These are phyloP conservation scores for Lodderomyces pseudojiufengensis DNA, from an alignment of 1,139 yeast genomes.

Conservation along the genomic window DNA sequence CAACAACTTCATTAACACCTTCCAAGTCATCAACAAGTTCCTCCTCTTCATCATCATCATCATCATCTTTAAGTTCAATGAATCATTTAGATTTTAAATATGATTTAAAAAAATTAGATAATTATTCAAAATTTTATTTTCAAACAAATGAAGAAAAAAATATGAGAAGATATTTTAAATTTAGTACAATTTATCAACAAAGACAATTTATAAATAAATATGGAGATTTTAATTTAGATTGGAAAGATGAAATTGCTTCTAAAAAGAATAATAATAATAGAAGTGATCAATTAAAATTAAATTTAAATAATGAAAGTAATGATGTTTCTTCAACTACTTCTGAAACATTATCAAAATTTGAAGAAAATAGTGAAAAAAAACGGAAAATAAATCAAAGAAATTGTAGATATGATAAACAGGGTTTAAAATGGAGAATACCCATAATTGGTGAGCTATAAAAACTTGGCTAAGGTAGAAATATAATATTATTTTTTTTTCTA, in stretches of 20 bases:
- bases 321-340: no score
- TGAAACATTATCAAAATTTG: not conserved
- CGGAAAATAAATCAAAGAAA: slow-evolving; percentile 10
- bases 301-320: not conserved
- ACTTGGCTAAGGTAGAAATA: no score
- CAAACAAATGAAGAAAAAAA: slow-evolving; percentile 24
- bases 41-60: slow-evolving; percentile 4
- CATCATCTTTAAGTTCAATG: slow-evolving; percentile 1
- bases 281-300: not conserved
- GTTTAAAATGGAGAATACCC: slow-evolving; percentile 53
- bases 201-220: slow-evolving; percentile 45
- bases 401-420: slow-evolving; percentile 38
- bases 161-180: slow-evolving; percentile 38
- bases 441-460: slow-evolving; percentile 38
- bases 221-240: slow-evolving; percentile 40
- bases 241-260: slow-evolving; percentile 17
- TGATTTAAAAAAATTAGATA: slow-evolving; percentile 17
- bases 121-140: slow-evolving; percentile 35
- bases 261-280: not conserved
- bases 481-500: no score
- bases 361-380: not conserved
- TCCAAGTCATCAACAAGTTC: slow-evolving; percentile 4
- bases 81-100: slow-evolving; percentile 7
- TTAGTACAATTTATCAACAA: slow-evolving; percentile 45
- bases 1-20: not conserved